Base-by-base conservation (phyloP, 208 protist genomes). In the Leptomonas seymouri region DNA sequence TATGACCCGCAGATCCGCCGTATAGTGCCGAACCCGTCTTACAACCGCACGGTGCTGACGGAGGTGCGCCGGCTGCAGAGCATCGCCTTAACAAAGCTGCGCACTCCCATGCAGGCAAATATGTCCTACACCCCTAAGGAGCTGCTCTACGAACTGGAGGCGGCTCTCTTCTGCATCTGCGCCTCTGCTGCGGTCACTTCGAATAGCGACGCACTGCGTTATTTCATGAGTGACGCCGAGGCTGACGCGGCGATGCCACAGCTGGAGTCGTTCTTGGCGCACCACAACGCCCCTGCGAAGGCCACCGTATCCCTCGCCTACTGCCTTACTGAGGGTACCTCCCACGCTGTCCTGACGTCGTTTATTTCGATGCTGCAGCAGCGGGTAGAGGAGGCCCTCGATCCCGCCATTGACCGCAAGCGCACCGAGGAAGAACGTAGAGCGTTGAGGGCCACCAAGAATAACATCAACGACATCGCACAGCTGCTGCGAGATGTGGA, bases 1-100 rank as follows among this genome's bases (percentile, higher is more conserved):
- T 92, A 84, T 73, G 82, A 92, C 70, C 48, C 58, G 15, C 64
- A 41, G 36, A 44, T 71, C 15, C 58, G 70, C 28, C 74, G 76
- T 54, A 86, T 92, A 41, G 76, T 82, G 7, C 25, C 68, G 18
- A 89, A 92, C 59, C 73, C 77, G 53, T 27, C 42, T 4, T 86
- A 87, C 66, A 67, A 84, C 56, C 78, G 83, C 39, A 20, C 65
- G 15, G 42, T 74, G n/a, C 55, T 73, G 25, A 41, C 63, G 0
- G 76, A 89, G 44, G 65, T 92, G 16, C 68, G 82, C 12, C 77
- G 74, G 12, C 54, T 85, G 21, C 83, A 89, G 66, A 78, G 80
- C 45, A 65, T 77, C 12, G 18, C 88, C 9, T 61, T 91, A 42
- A 63, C 74, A 41, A 66, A 80, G 27, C 67, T 91, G 51, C 75